phyloP scores from a whole-genome alignment of 2,329 filamentous ascomycete genomes.

The Fusarium sp. region DNA sequence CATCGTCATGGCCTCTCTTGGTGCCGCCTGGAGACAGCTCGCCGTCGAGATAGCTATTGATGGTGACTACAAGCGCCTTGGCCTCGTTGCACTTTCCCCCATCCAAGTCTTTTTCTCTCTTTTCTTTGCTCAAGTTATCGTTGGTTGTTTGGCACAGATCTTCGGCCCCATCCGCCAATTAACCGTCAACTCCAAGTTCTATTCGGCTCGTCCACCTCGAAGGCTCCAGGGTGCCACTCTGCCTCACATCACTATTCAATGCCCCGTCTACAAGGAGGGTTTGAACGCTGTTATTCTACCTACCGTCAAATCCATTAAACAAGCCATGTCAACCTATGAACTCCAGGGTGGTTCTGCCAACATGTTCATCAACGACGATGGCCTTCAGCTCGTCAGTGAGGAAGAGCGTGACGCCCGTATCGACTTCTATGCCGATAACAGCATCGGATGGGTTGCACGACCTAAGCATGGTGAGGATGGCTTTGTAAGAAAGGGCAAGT shows the following conservation, averaged over 20 bases:
- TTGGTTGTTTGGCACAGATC: constrained; percentile 80
- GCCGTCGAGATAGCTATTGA: constrained; percentile 78
- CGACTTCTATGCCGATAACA: constrained; percentile 77
- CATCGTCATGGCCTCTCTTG: constrained; percentile 74
- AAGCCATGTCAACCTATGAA: constrained; percentile 82
- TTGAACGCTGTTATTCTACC: constrained; percentile 80
- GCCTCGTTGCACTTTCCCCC: constrained; percentile 74
- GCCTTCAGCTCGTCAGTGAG: constrained; percentile 75
- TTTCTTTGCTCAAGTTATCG: constrained; percentile 83
- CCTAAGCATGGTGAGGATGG: constrained; percentile 73
- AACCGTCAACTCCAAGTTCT: constrained; percentile 83
- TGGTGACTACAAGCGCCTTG: constrained; percentile 71
- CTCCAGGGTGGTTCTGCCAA: constrained; percentile 83
- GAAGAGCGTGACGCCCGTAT: constrained; percentile 73
- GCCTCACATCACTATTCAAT: constrained; percentile 85
- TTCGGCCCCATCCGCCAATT: constrained; percentile 82
- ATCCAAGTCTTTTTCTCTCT: constrained; percentile 85
- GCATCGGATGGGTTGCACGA: constrained; percentile 77
- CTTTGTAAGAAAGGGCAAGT: constrained; percentile 74
- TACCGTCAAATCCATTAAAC: constrained; percentile 82
- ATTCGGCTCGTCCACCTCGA: constrained; percentile 77
- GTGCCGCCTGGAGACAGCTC: constrained; percentile 77
- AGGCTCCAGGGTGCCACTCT: constrained; percentile 69
- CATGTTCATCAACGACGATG: constrained; percentile 82
- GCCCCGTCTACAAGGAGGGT: constrained; percentile 90